Conservation (phyloP, 768 basidiomycete genomes). For the Gloeostereum incarnatum region DNA sequence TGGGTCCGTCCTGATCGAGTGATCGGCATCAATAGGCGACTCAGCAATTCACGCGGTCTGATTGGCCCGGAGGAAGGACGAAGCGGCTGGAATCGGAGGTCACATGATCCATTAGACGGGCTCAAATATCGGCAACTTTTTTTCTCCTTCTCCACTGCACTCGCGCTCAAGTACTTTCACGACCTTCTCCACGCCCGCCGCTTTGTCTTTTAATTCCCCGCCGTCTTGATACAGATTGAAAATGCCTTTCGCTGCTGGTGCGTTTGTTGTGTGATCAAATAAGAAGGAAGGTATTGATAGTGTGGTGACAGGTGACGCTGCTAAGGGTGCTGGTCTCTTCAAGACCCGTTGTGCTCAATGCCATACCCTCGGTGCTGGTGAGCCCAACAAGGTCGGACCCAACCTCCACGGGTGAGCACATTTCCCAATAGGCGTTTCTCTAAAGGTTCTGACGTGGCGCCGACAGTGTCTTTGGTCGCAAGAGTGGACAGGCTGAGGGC, state of each 20-base stretch:
- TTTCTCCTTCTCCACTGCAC: no score
- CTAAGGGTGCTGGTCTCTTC: constrained; percentile 91
- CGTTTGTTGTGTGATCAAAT: constrained; percentile 9
- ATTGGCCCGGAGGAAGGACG: no score
- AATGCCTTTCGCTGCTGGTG: constrained; percentile 38
- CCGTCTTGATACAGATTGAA: no score
- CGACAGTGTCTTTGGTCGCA: constrained; percentile 71
- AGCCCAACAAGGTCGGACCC: constrained; percentile 85
- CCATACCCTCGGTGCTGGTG: constrained; percentile 76
- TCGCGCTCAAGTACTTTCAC: no score
- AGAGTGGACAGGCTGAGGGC: constrained; percentile 77
- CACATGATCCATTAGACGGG: no score
- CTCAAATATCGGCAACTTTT: no score
- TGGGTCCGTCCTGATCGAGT: no score
- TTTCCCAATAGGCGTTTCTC: not conserved
- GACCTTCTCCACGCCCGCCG: no score
- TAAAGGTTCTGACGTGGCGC: constrained; percentile 1
- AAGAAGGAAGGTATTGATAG: not conserved
- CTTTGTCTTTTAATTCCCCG: no score
- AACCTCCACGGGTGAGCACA: constrained; percentile 81
- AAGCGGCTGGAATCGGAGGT: no score
- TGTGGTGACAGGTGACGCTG: constrained; percentile 61
- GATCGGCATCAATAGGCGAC: no score
- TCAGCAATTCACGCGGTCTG: no score
- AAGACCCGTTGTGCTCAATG: constrained; percentile 95